phyloP scores from a whole-genome alignment of 2,329 filamentous ascomycete genomes.

The Alternaria sp. region DNA sequence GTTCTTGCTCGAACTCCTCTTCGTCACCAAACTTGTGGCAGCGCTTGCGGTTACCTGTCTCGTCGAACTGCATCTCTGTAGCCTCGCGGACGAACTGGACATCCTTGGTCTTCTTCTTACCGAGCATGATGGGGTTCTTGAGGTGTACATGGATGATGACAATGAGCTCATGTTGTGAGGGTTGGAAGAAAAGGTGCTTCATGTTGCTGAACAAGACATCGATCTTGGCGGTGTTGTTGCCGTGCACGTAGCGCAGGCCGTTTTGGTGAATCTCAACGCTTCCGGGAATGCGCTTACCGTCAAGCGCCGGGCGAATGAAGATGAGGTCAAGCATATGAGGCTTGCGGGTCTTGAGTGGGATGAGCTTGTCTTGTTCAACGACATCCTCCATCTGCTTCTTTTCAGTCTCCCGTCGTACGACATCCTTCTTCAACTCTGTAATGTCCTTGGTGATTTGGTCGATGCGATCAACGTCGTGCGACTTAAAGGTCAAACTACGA shows the following conservation, averaged over 20 bases:
- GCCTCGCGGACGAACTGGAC: constrained; percentile 98
- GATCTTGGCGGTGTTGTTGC: constrained; percentile 78
- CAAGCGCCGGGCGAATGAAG: constrained; percentile 92
- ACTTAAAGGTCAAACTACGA: constrained; percentile 92
- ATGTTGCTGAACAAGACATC: constrained; percentile 98
- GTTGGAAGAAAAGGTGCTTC: constrained; percentile 98
- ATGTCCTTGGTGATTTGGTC: constrained; percentile 92
- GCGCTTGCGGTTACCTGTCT: constrained; percentile 96
- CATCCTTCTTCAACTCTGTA: constrained; percentile 93
- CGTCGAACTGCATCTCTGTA: constrained; percentile 97
- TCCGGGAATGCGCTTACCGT: constrained; percentile 95
- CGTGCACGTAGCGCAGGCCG: constrained; percentile 91
- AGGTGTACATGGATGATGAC: constrained; percentile 98
- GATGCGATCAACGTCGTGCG: constrained; percentile 86
- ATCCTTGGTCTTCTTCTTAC: constrained; percentile 99
- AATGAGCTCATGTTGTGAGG: constrained; percentile 93
- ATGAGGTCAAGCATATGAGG: constrained; percentile 91
- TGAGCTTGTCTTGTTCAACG: constrained; percentile 96
- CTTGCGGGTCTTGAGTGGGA: constrained; percentile 92
- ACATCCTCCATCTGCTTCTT: constrained; percentile 99
- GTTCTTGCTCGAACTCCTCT: constrained; percentile 97
- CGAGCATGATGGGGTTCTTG: constrained; percentile 97
- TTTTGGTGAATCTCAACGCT: constrained; percentile 98
- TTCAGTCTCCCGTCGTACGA: constrained; percentile 91
- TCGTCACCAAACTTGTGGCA: constrained; percentile 98